Percentiles rank a stretch among this genome's conserved stretches.
Conservation (phyloP, 306 rosid species). For the Cucurbita pepo region DNA sequence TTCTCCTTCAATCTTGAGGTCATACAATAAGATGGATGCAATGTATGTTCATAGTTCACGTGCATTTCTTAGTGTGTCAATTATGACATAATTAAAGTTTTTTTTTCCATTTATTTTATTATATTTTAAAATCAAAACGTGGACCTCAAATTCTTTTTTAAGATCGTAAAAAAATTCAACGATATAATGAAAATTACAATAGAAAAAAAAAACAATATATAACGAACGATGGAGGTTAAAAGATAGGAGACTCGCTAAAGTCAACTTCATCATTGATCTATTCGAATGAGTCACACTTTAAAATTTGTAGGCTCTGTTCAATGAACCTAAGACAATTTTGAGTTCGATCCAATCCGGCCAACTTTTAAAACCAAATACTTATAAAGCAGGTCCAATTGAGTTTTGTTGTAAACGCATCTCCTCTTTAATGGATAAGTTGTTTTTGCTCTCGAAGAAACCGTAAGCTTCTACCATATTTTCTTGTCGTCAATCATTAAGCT, state of each 20-base stretch:
- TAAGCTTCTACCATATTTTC: too few relatives aligned
- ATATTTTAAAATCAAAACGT: background rate
- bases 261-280: too few relatives aligned
- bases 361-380: too few relatives aligned
- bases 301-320: too few relatives aligned
- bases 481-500: too few relatives aligned
- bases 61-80: background rate
- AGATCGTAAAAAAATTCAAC: background rate
- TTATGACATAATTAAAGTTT: background rate
- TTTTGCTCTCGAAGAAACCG: too few relatives aligned
- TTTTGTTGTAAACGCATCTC: too few relatives aligned
- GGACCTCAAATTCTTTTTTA: background rate
- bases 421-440: too few relatives aligned
- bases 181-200: background rate
- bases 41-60: conserved; percentile 1
- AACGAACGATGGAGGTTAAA: background rate
- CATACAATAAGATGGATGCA: background rate
- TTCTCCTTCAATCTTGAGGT: background rate
- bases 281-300: too few relatives aligned
- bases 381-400: too few relatives aligned
- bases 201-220: background rate
- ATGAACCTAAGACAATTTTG: too few relatives aligned
- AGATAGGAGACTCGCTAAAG: background rate
- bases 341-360: too few relatives aligned
- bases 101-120: background rate